Evolutionary conservation across 1,284 basidiomycete genomes (phyloP).

Genomic region (Crucibulum cyathiforme): DNA sequence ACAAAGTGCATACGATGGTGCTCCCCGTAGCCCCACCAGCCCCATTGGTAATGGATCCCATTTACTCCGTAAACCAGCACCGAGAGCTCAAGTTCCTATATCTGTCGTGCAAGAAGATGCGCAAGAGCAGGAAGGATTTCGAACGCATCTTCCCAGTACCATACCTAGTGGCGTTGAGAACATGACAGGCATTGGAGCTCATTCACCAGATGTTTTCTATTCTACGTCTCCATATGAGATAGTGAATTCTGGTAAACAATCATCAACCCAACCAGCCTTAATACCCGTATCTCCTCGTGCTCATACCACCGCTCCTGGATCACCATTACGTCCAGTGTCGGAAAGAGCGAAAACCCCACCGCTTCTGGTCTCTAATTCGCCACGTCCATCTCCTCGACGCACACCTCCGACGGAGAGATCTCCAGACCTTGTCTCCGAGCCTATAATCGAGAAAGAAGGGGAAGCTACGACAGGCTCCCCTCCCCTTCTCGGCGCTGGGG

Average conservation of each 20-base stretch:
- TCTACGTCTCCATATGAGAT: conserved; percentile 32
- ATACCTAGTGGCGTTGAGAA: conserved; percentile 57
- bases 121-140: conserved; percentile 35
- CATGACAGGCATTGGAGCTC: conserved; percentile 69
- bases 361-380: conserved; percentile 19
- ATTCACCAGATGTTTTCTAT: conserved; percentile 41
- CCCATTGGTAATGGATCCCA: conserved; percentile 16
- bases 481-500: conserved; percentile 49
- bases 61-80: conserved; percentile 60
- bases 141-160: conserved; percentile 55
- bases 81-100: conserved; percentile 65
- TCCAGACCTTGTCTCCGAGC: no score
- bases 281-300: conserved; percentile 10
- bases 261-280: conserved; percentile 4
- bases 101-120: conserved; percentile 56
- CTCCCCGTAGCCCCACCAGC: conserved; percentile 8
- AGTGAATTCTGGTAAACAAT: conserved; percentile 2
- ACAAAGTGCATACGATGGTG: no score
- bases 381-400: conserved; percentile 20
- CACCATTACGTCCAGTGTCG: conserved; percentile 21
- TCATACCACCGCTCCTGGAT: conserved; percentile 11
- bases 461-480: conserved; percentile 10
- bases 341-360: conserved; percentile 35
- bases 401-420: no score
- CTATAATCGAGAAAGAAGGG: no score